A percentile compares a stretch with the other conserved stretches of the same genome.
phyloP scores from a whole-genome alignment of 2,329 filamentous ascomycete genomes.

The Curvularia spicifera region DNA sequence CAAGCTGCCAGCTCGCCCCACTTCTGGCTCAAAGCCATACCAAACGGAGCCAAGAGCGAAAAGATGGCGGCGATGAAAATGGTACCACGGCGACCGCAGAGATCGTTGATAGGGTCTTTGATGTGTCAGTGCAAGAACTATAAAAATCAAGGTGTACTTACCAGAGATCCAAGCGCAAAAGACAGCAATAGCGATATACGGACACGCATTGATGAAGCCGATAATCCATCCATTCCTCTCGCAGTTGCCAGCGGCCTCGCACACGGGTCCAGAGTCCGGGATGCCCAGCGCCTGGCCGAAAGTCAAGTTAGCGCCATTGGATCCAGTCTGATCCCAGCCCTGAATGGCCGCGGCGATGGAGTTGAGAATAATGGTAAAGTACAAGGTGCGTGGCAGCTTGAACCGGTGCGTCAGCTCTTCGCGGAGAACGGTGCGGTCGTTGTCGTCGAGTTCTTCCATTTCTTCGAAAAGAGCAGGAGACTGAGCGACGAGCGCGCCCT shows the following conservation, averaged over 20 bases:
- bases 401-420: constrained; percentile 71
- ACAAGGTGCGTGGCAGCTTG: constrained; percentile 62
- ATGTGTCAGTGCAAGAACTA: neutral
- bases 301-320: constrained; percentile 62
- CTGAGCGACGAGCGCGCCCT: constrained; percentile 71
- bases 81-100: constrained; percentile 41
- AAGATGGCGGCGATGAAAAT: constrained; percentile 46
- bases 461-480: constrained; percentile 68
- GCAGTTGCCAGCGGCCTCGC: constrained; percentile 34
- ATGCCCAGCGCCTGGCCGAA: constrained; percentile 56
- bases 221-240: constrained; percentile 44
- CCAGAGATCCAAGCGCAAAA: constrained; percentile 34
- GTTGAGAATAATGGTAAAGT: constrained; percentile 70
- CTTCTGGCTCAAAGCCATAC: constrained; percentile 43
- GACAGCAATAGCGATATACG: constrained; percentile 41
- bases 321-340: constrained; percentile 68
- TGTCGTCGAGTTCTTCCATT: constrained; percentile 67
- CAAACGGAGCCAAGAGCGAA: constrained; percentile 46
- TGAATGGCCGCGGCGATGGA: constrained; percentile 72
- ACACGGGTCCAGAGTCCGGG: constrained; percentile 32
- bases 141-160: neutral
- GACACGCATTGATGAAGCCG: constrained; percentile 42
- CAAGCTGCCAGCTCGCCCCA: constrained; percentile 52
- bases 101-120: constrained; percentile 38
- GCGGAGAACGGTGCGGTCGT: constrained; percentile 64